Base-by-base conservation (phyloP, 2,329 filamentous ascomycete genomes). In the Fusarium mexicanum region DNA sequence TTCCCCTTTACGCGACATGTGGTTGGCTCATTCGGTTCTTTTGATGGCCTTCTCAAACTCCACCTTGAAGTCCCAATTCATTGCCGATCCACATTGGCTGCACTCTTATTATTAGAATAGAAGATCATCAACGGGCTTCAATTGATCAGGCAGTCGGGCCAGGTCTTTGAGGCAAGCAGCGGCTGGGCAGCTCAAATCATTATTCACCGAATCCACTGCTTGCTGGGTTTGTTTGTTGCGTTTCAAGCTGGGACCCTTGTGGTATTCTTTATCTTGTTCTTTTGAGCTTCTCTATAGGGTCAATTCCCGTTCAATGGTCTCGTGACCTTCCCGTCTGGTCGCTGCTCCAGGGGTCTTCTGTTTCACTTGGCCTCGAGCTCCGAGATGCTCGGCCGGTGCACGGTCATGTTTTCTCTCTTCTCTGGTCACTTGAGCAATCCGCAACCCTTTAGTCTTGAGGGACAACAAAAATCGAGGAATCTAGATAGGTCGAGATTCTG, bases 321-420 rank as follows among this genome's bases (percentile, higher is more conserved):
- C 71, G 71, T 73, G 71, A 71, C 71, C 65, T 51, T 73, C 63
- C 69, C 40, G 24, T 47, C 66, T 65, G 54, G 71, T 74, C 40
- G 50, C 71, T 50, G 43, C 37, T 66, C 60, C 44, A 53, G 46
- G 51, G 51, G 60, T 53, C 64, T 69, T 72, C 65, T 55, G 53
- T 64, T 57, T 73, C 61, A 60, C 67, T 53, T 65, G 35, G 41
- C 37, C 53, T 31, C 29, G 33, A 43, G 38, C 43, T 62, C 64
- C 67, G 65, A 74, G 53, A 57, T 55, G 61, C 57, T 74, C 68
- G 68, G 72, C 68, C 48, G 68, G 72, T 66, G 59, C 43, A 55
- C 35, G 61, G 43, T 35, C 22, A 24, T 57, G 48, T 37, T 50
- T 53, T 54, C 54, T 60, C 62, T 54, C 54, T 57, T 63, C 51